Evolutionary conservation across 202 grass and related monocot species (phyloP), one percentile per base, ranked within the genome.

Genomic region (Carex arenaria): DNA sequence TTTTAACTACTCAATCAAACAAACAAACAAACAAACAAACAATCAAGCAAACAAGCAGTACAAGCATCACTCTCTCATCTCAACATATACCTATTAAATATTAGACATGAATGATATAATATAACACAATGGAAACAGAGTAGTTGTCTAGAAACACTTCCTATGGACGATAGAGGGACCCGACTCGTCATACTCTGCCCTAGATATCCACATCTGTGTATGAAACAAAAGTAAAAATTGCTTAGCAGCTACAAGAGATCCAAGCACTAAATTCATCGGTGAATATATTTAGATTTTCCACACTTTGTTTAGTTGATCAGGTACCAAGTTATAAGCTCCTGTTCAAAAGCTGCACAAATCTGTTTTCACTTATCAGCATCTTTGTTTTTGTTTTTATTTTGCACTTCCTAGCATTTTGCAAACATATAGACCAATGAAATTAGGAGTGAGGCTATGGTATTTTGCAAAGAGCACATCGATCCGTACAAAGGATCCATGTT

Each of bases 121-220:
- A 52, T 30, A 88, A 83, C 63, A 87, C 23, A 84, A 67, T 34
- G 22, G 26, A 28, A 79, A 2, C 47, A 52, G 22, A 79, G 3
- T 54, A 52, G 22, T 34, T 65, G 20, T 59, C 86, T 92, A 94
- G 85, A 96, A 93, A 85, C 93, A 96, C 84, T 96, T 93, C 84
- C 93, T 91, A 72, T 96, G 93, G 81, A 96, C 93, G 62, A 96
- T 96, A 18, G 93, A 85, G 30, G 93, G 93, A 13, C 93, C 93
- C 30, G 91, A 93, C 79, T 96, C 93, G 4, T 96, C 93, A 20
- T 96, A 96, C 49, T 96, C 93, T 1, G 81, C 78, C 81, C 88
- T 89, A 14, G 93, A 91, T 80, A 96, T 96, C 93, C 93, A 96
- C 93, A 96, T 96, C 93, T 96, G 84, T 82, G 84, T 13, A 88